Conservation (phyloP, 805 yeast genomes). For the Torulaspora indica region DNA sequence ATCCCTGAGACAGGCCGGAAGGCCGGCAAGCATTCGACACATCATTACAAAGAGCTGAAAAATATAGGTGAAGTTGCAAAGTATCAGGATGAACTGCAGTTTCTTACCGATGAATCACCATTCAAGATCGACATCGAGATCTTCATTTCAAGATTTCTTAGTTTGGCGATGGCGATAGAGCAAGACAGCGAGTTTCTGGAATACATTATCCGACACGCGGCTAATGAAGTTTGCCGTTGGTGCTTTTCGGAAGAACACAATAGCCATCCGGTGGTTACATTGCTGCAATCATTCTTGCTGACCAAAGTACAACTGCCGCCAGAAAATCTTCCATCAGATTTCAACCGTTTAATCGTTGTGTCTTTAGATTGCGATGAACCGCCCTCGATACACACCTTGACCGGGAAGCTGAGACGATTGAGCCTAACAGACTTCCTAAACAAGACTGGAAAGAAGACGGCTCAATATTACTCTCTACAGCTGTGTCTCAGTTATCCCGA, state of each 20-base stretch:
- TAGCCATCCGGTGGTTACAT: slow-evolving; percentile 7
- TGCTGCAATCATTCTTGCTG: slow-evolving; percentile 21
- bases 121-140: slow-evolving; percentile 1
- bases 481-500: slow-evolving; percentile 12
- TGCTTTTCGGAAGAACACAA: slow-evolving; percentile 10
- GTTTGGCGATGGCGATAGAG: slow-evolving; percentile 18
- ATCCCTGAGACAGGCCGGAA: background rate
- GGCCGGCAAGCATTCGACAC: slow-evolving; percentile 10
- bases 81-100: slow-evolving; percentile 37
- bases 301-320: slow-evolving; percentile 8
- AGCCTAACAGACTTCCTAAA: slow-evolving; percentile 24
- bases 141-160: slow-evolving; percentile 22
- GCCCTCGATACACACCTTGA: slow-evolving; percentile 4
- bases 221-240: slow-evolving; percentile 25
- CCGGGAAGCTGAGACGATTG: slow-evolving; percentile 17
- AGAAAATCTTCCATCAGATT: slow-evolving; percentile 6
- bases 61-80: slow-evolving; percentile 36
- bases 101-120: slow-evolving; percentile 25
- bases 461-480: slow-evolving; percentile 12
- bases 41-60: slow-evolving; percentile 29
- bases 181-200: slow-evolving; percentile 19
- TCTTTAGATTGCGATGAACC: slow-evolving; percentile 1
- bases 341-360: slow-evolving; percentile 4
- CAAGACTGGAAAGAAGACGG: slow-evolving; percentile 9
- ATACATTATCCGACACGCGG: slow-evolving; percentile 19